These are phyloP conservation scores for Diaporthe citriasiana DNA, from an alignment of 2,329 filamentous ascomycete species.

Conservation along the genomic window DNA sequence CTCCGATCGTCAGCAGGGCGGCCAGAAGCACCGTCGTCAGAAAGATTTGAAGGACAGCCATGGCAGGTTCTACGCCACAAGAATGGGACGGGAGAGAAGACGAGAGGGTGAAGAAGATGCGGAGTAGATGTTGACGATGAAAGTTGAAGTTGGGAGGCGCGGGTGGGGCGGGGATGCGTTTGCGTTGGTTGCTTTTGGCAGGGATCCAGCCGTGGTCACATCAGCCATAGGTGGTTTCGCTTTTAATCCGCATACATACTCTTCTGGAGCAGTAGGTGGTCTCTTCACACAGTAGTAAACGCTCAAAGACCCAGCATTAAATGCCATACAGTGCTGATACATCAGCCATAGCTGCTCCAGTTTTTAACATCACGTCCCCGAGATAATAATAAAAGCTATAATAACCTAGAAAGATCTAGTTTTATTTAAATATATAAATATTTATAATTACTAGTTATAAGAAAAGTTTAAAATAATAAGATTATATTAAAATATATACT, in stretches of 20 bases:
- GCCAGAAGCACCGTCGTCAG: conserved; percentile 25
- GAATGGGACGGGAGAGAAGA: conserved; percentile 18
- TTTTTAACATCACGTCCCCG: no score
- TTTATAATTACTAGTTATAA: no score
- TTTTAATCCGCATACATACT: background rate
- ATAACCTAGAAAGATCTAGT: no score
- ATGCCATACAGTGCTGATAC: no score
- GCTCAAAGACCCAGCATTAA: no score
- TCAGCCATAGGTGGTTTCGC: background rate
- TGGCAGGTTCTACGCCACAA: conserved; percentile 21
- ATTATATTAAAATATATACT: no score
- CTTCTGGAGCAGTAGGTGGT: no score
- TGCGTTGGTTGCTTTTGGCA: conserved; percentile 21
- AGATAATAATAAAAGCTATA: no score
- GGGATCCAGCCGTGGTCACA: conserved; percentile 5
- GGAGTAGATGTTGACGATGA: conserved; percentile 16
- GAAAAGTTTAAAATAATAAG: no score
- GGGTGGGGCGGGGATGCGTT: conserved; percentile 9
- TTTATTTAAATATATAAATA: no score
- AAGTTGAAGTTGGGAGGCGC: conserved; percentile 30
- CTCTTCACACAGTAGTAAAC: no score
- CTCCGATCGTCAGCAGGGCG: conserved; percentile 28
- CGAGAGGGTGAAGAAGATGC: conserved; percentile 19
- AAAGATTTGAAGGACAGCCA: conserved; percentile 29
- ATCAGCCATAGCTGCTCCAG: no score